Base-by-base conservation (phyloP, 345 rosid genomes). In the Moricandia moricandioides region DNA sequence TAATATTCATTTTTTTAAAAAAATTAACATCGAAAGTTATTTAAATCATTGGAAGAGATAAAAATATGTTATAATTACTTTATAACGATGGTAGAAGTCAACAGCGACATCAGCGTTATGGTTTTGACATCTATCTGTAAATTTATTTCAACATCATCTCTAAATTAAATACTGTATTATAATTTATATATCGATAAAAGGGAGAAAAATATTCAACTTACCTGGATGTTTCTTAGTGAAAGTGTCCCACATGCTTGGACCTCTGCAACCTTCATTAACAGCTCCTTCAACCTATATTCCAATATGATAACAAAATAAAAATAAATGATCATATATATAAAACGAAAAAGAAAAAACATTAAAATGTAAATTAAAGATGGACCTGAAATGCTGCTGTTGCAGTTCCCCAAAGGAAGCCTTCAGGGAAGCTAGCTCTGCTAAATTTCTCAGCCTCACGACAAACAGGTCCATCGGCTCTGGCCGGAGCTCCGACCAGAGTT, bases 71-170 rank as follows among this genome's bases (percentile, higher is more conserved):
- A 29, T n/a, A 21, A 31, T 21, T 33, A 84, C 89, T 81, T 83
- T 81, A 63, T 84, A 83, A 24, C 72, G 82, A 59, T 87, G 82
- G 71, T 83, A 87, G 35, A 75, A 77, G 57, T 84, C 88, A 29
- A 80, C 57, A 1, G 88, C 89, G 1, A 76, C 68, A 7, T 79
- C 85, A 40, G 86, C 91, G 0, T 78, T 78, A 39, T 83, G 63
- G 4, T 54, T 13, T 49, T 83, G 13, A 70, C 83, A 79, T 69
- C 82, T 84, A 5, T 69, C 86, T 87, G 84, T 5, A 76, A 66
- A 24, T 10, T 13, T 14, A 27, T 14, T 14, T 57, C n/a, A 17
- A 14, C 12, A 8, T 21, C 3, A 21, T 21, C 24, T 51, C 4
- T 13, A 43, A 43, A 13, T 4, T 43, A 43, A 5, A 43, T 13